Evolutionary conservation across 495 filamentous ascomycete genomes (phyloP).

Genomic region (Penicillium egyptiacum): DNA sequence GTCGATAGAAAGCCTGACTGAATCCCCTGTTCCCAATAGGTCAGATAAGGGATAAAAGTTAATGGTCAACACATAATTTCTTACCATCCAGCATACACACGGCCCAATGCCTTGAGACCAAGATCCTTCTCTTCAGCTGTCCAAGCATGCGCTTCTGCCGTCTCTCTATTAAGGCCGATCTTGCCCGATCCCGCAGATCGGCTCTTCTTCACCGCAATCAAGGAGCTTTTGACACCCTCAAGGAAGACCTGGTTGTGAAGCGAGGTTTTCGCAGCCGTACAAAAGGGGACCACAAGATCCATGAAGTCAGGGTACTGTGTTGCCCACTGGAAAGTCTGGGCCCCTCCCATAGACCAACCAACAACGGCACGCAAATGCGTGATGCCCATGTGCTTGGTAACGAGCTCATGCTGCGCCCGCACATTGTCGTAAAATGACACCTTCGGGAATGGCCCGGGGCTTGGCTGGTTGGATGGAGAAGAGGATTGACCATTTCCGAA

Average conservation of each 20-base stretch:
- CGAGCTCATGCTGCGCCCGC: slow-evolving; percentile 61
- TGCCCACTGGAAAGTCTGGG: slow-evolving; percentile 69
- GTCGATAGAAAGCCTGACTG: slow-evolving; percentile 68
- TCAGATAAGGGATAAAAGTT: not conserved
- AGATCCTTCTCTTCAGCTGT: slow-evolving; percentile 54
- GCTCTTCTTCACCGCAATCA: slow-evolving; percentile 61
- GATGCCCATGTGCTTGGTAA: slow-evolving; percentile 63
- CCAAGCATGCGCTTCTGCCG: slow-evolving; percentile 51
- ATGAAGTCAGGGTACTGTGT: slow-evolving; percentile 70
- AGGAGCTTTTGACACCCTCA: slow-evolving; percentile 66
- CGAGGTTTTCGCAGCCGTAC: slow-evolving; percentile 64
- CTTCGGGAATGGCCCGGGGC: slow-evolving; percentile 56
- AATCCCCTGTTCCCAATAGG: slow-evolving; percentile 50
- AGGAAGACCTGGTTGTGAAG: slow-evolving; percentile 73
- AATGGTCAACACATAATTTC: not conserved
- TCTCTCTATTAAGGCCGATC: slow-evolving; percentile 34
- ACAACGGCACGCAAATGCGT: slow-evolving; percentile 61
- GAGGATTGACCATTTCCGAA: slow-evolving; percentile 74
- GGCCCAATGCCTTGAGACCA: slow-evolving; percentile 67
- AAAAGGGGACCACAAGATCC: slow-evolving; percentile 66
- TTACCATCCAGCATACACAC: slow-evolving; percentile 72
- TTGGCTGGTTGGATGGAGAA: slow-evolving; percentile 63
- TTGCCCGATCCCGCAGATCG: slow-evolving; percentile 50
- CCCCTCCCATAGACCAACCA: slow-evolving; percentile 72
- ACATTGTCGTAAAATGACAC: slow-evolving; percentile 70